phyloP scores from a whole-genome alignment of 352 stramenopile species.

The Globisporangium echinulatum region DNA sequence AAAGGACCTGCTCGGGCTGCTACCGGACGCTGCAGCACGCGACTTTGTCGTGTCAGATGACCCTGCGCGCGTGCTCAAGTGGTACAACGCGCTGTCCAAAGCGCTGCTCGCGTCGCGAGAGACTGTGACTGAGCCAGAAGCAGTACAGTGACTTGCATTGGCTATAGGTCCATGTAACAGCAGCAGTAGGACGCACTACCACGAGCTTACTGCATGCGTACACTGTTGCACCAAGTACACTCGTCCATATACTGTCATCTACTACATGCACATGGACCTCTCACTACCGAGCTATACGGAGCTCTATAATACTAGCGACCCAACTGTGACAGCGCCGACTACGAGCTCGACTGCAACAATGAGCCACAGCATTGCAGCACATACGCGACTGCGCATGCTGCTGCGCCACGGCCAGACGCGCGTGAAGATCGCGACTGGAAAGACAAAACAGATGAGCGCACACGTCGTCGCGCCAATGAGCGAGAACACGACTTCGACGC shows the following conservation, averaged over 20 bases:
- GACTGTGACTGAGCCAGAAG: too few species aligned
- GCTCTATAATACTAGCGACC: background rate
- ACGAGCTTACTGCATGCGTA: too few species aligned
- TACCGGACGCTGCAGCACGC: constrained; percentile 11
- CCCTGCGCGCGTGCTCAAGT: constrained; percentile 22
- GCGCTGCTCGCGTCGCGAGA: constrained; percentile 7
- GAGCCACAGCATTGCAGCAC: background rate
- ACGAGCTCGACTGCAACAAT: constrained; percentile 1
- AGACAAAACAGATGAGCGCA: constrained; percentile 44
- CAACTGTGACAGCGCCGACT: background rate
- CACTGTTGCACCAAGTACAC: too few species aligned
- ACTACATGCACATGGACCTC: background rate
- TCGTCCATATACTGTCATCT: too few species aligned
- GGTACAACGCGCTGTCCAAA: constrained; percentile 21
- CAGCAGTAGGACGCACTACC: background rate
- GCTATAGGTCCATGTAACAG: too few species aligned
- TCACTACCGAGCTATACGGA: background rate
- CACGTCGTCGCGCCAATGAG: constrained; percentile 41
- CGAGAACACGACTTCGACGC: constrained; percentile 48
- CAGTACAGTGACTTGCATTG: too few species aligned
- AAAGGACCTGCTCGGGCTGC: constrained; percentile 22
- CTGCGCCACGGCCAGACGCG: constrained; percentile 37
- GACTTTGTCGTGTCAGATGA: constrained; percentile 23
- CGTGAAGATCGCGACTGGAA: constrained; percentile 40
- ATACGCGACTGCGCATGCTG: background rate